A percentile compares a stretch with the other conserved stretches of the same genome.
phyloP scores from a whole-genome alignment of 805 yeast species.

The Myxozyma neglecta region DNA sequence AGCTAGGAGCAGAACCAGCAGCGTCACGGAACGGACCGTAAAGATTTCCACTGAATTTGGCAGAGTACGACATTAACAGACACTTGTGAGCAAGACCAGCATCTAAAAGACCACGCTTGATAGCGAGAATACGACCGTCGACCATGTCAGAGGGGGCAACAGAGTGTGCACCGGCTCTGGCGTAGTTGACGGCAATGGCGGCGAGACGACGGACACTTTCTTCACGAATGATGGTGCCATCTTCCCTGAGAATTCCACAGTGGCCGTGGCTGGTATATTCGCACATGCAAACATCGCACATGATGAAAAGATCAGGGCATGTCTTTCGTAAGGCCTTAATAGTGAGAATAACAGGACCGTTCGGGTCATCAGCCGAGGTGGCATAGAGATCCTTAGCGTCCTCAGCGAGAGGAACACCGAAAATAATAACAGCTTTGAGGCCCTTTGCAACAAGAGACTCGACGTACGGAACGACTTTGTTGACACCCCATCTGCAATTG shows the following conservation, averaged over 20 bases:
- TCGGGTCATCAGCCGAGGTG: slow-evolving; percentile 90
- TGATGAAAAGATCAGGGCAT: slow-evolving; percentile 81
- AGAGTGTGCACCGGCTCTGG: slow-evolving; percentile 90
- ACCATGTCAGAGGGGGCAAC: slow-evolving; percentile 98
- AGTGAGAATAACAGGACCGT: slow-evolving; percentile 88
- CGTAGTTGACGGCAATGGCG: slow-evolving; percentile 92
- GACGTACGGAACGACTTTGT: slow-evolving; percentile 73
- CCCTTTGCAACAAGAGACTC: slow-evolving; percentile 74
- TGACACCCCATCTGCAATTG: slow-evolving; percentile 68
- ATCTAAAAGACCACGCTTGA: slow-evolving; percentile 77
- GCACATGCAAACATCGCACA: slow-evolving; percentile 95
- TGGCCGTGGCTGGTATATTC: slow-evolving; percentile 98
- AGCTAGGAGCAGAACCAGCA: slow-evolving; percentile 85
- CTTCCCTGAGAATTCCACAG: slow-evolving; percentile 87
- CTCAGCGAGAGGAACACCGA: slow-evolving; percentile 82
- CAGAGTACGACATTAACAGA: slow-evolving; percentile 89
- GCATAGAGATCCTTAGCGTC: slow-evolving; percentile 80
- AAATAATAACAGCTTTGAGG: slow-evolving; percentile 77
- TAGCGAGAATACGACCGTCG: slow-evolving; percentile 89
- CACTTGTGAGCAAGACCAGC: slow-evolving; percentile 83
- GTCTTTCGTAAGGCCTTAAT: slow-evolving; percentile 60
- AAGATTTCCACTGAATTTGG: slow-evolving; percentile 85
- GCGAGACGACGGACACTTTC: slow-evolving; percentile 78
- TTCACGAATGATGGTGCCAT: slow-evolving; percentile 79
- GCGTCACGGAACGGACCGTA: slow-evolving; percentile 99